Base-by-base conservation (phyloP, 2,329 filamentous ascomycete genomes). In the Lecanicillium sp. region DNA sequence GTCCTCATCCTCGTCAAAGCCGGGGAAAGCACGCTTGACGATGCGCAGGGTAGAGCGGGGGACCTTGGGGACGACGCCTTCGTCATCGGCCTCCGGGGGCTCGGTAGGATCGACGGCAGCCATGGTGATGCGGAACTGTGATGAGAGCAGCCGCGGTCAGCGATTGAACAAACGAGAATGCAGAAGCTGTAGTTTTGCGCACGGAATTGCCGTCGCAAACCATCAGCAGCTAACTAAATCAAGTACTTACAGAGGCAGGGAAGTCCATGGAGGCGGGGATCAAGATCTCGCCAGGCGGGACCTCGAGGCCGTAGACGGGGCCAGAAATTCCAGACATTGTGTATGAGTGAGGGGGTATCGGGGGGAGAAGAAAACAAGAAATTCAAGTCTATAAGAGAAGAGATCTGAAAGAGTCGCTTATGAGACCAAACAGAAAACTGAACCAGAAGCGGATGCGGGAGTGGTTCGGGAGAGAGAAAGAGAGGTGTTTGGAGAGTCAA, bases 101-200 rank as follows among this genome's bases (percentile, higher is more conserved):
- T 85, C 85, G 55, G 79, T 87, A 42, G 92, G 92, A 61, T 98
- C 90, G 61, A 98, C 83, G 49, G 92, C 92, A 55, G 94, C 92
- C 92, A 98, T 98, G 56, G 89, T 97, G 58, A 98, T 87, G 61
- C 87, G 87, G 69, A 96, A 94, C 89, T 95, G 55, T 19, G 29
- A 37, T 31, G 20, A 33, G n/a, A 48, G 46, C n/a, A n/a, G n/a
- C 46, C 39, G 35, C n/a, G 33, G 40, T 50, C 33, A 48, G 48
- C 40, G 30, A 41, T 15, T 30, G 22, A 25, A 7, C 22, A 11
- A 25, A 31, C 14, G 8, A 18, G 17, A 31, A 3, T 14, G n/a
- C 5, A 9, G 15, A 17, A 9, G 18, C 15, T 3, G 27, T 11
- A 25, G 20, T 31, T 20, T 19, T 18, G 25, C 35, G 13, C n/a